These are phyloP conservation scores for Endothia cerciana DNA, from an alignment of 2,329 filamentous ascomycete species.

Conservation along the genomic window DNA sequence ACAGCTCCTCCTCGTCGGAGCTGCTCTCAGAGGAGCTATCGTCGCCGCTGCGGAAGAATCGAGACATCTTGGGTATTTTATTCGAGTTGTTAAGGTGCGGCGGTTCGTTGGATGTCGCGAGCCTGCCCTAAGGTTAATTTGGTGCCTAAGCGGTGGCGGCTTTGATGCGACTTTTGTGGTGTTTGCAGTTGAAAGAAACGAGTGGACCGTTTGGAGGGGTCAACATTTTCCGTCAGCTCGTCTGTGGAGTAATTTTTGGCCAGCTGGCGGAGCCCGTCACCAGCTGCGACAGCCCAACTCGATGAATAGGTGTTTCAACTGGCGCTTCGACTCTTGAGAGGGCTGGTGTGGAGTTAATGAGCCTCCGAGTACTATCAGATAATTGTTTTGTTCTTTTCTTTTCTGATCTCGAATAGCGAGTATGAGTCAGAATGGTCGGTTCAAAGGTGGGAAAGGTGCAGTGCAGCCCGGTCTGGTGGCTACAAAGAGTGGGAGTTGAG, in stretches of 20 bases:
- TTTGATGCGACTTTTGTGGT: slow-evolving; percentile 26
- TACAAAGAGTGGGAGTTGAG: background rate
- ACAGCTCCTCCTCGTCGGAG: slow-evolving; percentile 96
- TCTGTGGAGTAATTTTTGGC: slow-evolving; percentile 13
- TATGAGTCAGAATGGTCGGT: background rate
- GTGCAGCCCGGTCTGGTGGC: background rate
- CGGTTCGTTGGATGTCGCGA: slow-evolving; percentile 18
- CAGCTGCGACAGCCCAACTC: background rate
- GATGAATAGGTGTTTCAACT: no score
- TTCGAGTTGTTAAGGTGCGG: slow-evolving; percentile 15
- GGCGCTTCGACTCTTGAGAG: background rate
- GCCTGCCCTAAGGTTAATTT: slow-evolving; percentile 3
- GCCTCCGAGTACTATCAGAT: background rate
- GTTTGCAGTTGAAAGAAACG: slow-evolving; percentile 22
- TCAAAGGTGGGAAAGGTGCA: background rate
- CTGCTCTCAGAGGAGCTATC: slow-evolving; percentile 96
- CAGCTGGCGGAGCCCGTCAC: slow-evolving; percentile 15
- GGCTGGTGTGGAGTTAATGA: background rate
- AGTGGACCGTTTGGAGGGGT: slow-evolving; percentile 21
- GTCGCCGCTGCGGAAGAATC: slow-evolving; percentile 91
- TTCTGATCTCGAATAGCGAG: background rate
- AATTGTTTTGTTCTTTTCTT: no score
- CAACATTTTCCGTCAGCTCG: slow-evolving; percentile 19
- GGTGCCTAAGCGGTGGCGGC: slow-evolving; percentile 18
- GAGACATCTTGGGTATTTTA: slow-evolving; percentile 72